Base-by-base conservation (phyloP, 1,284 basidiomycete genomes). In the Rugosomyces carneus region DNA sequence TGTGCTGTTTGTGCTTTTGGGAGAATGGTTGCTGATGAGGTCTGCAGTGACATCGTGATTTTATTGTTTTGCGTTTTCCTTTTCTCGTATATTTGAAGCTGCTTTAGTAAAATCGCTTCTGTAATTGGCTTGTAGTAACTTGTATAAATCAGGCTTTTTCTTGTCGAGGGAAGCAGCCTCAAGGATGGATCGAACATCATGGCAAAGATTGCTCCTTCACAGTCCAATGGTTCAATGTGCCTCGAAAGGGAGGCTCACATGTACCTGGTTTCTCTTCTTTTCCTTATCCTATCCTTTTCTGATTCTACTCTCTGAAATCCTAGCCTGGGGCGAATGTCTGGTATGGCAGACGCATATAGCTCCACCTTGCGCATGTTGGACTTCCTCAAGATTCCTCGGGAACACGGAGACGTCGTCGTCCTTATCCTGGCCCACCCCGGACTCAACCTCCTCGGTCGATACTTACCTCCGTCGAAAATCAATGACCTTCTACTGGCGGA, bases 241-340 rank as follows among this genome's bases (percentile, higher is more conserved):
- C 63, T 86, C 20, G 81, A 85, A 57, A 70, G 81, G 42, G 83
- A 86, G 60, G 78, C 78, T 2, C 81, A 84, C 60, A 78, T 83
- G 81, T 82, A 59, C 40, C 44, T 19, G 39, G n/a, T 19, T 15
- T 34, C 44, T 77, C 70, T 19, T 37, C 29, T 13, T 6, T 31
- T 15, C 43, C 21, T 26, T n/a, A 23, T 26, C 24, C 21, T 37
- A 23, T 18, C 29, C 20, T 11, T 40, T 18, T 42, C n/a, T 21
- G 36, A 29, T 36, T 27, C 36, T 40, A 52, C 40, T 21, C 37
- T 32, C 26, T 24, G 5, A n/a, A 15, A 15, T 11, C 10, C 16
- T 23, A 84, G 81, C 43, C 68, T 84, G 16, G 72, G 73, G 43
- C 71, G 68, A 35, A 66, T 85, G 57, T 62, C 71, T 7, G 60